Percentiles rank a stretch among this genome's conserved stretches.
phyloP scores from a whole-genome alignment of 805 yeast species.

The Wickerhamomyces rabaulensis region DNA sequence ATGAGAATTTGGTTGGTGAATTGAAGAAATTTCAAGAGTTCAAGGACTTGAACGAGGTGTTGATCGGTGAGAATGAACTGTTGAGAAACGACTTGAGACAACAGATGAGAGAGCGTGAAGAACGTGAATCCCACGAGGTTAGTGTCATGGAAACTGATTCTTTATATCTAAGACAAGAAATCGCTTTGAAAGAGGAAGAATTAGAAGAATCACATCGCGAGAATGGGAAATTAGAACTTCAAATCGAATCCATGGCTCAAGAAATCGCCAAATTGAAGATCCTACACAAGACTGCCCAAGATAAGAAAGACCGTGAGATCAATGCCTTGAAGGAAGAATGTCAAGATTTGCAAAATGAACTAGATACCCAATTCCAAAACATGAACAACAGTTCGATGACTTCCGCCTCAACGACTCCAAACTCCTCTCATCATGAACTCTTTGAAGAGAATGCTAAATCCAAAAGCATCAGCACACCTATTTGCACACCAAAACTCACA shows the following conservation, averaged over 20 bases:
- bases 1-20: conserved; percentile 2
- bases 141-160: background rate
- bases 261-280: conserved; percentile 11
- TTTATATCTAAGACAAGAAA: background rate
- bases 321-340: conserved; percentile 8
- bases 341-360: conserved; percentile 7
- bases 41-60: conserved; percentile 8
- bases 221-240: conserved; percentile 6
- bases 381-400: background rate
- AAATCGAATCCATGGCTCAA: conserved; percentile 5
- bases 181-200: background rate
- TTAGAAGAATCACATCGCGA: conserved; percentile 1
- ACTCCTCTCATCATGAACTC: background rate
- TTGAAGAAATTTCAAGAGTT: conserved; percentile 6
- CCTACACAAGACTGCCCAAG: conserved; percentile 5
- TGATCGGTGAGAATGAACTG: conserved; percentile 9
- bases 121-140: background rate
- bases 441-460: background rate
- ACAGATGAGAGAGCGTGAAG: conserved; percentile 2
- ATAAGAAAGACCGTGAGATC: conserved; percentile 9
- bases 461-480: background rate
- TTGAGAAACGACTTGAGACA: conserved; percentile 3
- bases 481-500: background rate
- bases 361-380: conserved; percentile 4
- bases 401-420: conserved; percentile 2